phyloP scores from a whole-genome alignment of 257 asterid species.

The Gardenia jasminoides region DNA sequence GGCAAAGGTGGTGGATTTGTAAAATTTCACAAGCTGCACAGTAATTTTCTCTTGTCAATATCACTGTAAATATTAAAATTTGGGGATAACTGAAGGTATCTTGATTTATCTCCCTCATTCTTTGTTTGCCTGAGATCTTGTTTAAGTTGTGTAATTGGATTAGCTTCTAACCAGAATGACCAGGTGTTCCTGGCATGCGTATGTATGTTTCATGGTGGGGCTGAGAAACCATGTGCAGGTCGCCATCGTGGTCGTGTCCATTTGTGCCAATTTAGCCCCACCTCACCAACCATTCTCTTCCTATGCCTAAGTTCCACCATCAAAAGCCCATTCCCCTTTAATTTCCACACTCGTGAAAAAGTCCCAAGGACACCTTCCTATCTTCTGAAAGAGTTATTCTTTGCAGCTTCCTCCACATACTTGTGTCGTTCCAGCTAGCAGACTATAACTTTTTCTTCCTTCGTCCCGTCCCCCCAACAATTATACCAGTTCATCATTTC shows the following conservation, averaged over 20 bases:
- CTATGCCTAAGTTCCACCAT: slow-evolving; percentile 24
- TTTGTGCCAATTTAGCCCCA: slow-evolving; percentile 24
- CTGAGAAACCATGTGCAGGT: slow-evolving; percentile 39
- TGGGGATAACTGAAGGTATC: background rate
- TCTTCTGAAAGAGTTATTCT: slow-evolving; percentile 6
- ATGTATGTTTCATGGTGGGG: background rate
- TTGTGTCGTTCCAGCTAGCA: slow-evolving; percentile 13
- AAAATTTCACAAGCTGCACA: background rate
- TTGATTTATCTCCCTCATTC: background rate
- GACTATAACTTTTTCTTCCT: slow-evolving; percentile 4
- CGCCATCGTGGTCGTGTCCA: slow-evolving; percentile 30
- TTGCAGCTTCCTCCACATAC: slow-evolving; percentile 15
- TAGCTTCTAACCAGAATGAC: background rate
- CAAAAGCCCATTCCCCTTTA: slow-evolving; percentile 19
- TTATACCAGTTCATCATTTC: slow-evolving; percentile 11
- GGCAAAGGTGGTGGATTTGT: background rate
- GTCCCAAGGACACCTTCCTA: slow-evolving; percentile 17
- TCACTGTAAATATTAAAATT: no score
- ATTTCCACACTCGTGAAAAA: slow-evolving; percentile 1
- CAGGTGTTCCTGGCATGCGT: background rate
- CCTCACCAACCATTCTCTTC: slow-evolving; percentile 16
- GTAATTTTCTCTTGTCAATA: background rate
- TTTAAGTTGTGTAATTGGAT: background rate
- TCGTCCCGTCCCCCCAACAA: background rate
- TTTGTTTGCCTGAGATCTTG: background rate